Conservation (phyloP, 129 eudicot species). For the Ambrosia artemisiifolia region DNA sequence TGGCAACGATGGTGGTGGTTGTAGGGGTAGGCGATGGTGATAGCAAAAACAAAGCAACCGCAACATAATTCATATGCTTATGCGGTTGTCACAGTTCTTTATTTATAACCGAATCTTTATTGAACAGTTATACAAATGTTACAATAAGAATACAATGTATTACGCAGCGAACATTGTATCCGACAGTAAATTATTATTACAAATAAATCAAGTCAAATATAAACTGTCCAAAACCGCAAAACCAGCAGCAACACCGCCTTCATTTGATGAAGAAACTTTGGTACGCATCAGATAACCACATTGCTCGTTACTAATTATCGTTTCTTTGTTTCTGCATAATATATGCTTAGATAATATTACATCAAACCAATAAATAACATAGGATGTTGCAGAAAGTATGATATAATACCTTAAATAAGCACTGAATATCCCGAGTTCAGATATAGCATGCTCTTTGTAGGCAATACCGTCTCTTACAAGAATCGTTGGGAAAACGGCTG, state of each 20-base stretch:
- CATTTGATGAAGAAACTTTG: constrained; percentile 83
- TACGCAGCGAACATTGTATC: constrained; percentile 6
- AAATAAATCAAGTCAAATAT: constrained; percentile 46
- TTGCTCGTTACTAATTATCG: constrained; percentile 49
- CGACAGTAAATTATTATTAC: neutral
- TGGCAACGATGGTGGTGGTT: no score
- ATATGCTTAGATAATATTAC: neutral
- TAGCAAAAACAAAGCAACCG: no score
- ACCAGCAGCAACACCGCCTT: constrained; percentile 96
- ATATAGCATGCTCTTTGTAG: constrained; percentile 71
- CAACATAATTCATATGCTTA: no score
- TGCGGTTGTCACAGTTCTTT: no score
- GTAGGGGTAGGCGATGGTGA: no score
- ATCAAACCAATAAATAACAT: neutral
- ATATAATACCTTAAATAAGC: constrained; percentile 69
- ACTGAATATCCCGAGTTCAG: constrained; percentile 82
- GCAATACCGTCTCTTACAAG: constrained; percentile 66
- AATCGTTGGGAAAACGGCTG: constrained; percentile 57
- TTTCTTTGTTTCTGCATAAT: constrained; percentile 61
- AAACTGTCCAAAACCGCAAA: constrained; percentile 93
- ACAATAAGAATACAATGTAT: constrained; percentile 1
- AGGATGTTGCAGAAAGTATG: neutral
- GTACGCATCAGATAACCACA: constrained; percentile 92
- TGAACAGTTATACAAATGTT: neutral
- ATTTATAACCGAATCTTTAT: neutral